Conservation (phyloP, 2,329 filamentous ascomycete genomes). For the Neophaeococcomyces aloes region DNA sequence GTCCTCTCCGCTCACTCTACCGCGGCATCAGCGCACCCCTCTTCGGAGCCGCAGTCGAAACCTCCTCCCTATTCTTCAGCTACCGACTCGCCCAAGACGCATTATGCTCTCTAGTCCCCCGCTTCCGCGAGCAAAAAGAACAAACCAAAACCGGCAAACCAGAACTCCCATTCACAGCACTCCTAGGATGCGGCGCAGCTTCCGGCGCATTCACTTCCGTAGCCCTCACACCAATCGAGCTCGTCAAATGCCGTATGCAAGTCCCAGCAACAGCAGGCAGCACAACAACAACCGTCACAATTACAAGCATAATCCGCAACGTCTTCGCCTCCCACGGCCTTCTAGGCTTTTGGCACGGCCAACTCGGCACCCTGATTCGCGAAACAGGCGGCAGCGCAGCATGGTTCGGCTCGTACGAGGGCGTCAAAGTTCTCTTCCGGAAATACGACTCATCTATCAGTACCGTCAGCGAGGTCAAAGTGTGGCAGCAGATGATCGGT, state of each 20-base stretch:
- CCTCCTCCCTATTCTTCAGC: constrained; percentile 84
- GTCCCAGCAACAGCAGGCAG: no score
- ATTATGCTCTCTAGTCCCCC: constrained; percentile 56
- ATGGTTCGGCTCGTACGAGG: constrained; percentile 91
- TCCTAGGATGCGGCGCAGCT: constrained; percentile 72
- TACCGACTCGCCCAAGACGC: constrained; percentile 56
- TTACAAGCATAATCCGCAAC: constrained; percentile 55
- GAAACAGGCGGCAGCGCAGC: constrained; percentile 88
- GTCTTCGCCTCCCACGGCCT: constrained; percentile 76
- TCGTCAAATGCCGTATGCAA: constrained; percentile 98
- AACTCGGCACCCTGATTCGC: constrained; percentile 82
- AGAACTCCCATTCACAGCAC: constrained; percentile 58
- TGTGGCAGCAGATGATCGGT: constrained; percentile 79
- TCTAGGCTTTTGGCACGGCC: constrained; percentile 86
- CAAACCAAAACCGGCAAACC: constrained; percentile 25
- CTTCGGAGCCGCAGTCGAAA: constrained; percentile 83
- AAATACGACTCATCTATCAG: constrained; percentile 37
- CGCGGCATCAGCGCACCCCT: constrained; percentile 87
- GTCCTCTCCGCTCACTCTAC: constrained; percentile 70
- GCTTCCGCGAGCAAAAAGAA: constrained; percentile 20
- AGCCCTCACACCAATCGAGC: constrained; percentile 85
- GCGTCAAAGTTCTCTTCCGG: constrained; percentile 60
- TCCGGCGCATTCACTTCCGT: constrained; percentile 83
- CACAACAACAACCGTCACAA: constrained; percentile 26
- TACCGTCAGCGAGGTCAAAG: constrained; percentile 41